Evolutionary conservation across 2,329 filamentous ascomycete genomes (phyloP).

Genomic region (Cylindrodendrum hubeiense): DNA sequence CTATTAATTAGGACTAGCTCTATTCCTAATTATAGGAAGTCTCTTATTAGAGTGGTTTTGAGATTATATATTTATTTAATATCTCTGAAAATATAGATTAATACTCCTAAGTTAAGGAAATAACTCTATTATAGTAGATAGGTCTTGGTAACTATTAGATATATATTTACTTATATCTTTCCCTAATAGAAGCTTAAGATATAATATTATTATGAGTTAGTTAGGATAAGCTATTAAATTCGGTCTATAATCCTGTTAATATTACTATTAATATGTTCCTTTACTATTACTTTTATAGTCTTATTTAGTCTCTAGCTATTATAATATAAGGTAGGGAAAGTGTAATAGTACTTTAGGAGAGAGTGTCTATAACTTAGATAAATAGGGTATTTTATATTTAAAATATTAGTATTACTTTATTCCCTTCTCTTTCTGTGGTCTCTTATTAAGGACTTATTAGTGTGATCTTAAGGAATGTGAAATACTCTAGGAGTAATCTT

Average conservation of each 20-base stretch:
- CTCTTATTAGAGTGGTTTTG: not conserved
- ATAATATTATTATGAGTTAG: not conserved
- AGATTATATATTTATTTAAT: not conserved
- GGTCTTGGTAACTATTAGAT: not conserved
- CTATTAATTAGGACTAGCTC: not conserved
- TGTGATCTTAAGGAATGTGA: not conserved
- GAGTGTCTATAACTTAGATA: not conserved
- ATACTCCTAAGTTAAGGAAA: not conserved
- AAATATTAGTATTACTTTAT: not conserved
- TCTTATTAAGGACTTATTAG: not conserved
- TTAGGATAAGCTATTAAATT: not conserved
- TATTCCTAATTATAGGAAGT: not conserved
- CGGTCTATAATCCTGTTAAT: not conserved
- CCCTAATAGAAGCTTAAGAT: not conserved
- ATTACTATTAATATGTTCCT: not conserved
- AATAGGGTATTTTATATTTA: not conserved
- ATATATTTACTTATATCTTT: not conserved
- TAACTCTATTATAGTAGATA: not conserved
- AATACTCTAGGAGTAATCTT: not conserved
- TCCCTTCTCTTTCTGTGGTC: not conserved
- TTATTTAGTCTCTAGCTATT: not conserved
- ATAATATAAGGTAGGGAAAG: not conserved
- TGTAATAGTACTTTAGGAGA: not conserved
- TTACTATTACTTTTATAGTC: not conserved
- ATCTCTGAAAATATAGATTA: not conserved